Evolutionary conservation across 2,329 filamentous ascomycete species (phyloP), one percentile per base, ranked within the genome.

Genomic region (Ophiostoma ips): DNA sequence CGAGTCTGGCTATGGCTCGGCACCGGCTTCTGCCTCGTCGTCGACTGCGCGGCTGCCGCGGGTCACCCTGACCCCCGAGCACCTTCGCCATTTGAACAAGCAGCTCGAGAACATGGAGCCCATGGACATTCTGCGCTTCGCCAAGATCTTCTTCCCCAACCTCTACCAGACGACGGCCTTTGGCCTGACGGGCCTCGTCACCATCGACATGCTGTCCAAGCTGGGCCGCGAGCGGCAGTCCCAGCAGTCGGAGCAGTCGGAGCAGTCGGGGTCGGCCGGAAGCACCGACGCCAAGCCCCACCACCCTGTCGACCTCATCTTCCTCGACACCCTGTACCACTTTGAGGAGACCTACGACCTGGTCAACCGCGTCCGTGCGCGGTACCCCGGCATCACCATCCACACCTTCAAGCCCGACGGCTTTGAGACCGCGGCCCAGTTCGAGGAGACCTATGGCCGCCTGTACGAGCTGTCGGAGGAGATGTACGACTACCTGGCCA

Each of bases 401-500:
- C 90, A 98, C 71, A 76, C 90, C 58, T 96, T 87, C 79, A 89
- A 85, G 73, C 92, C 92, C 12, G 77, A 82, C 48, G 87, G 83
- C 48, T 77, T 77, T 60, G 76, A 83, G 50, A 88, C 76, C 0
- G 74, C 77, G 16, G 76, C 77, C 48, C 83, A 94, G 56, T 95
- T 98, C 61, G 84, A 87, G 64, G 71, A 76, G 54, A 82, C 79
- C 60, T 87, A 95, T 63, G 92, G 92, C 61, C 78, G 79, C 57
- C 71, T 96, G 45, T 98, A 89, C 81, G 84, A 95, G 64, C 77
- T 72, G 31, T 83, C 92, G 56, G 77, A 88, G 46, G 86, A 95
- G 61, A 77, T 90, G 61, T 98, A 98, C 68, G 92, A 98, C 74
- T 96, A 87, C 75, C 75, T 92, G 55, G 92, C 89, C 69, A 98